Evolutionary conservation across 2,329 filamentous ascomycete genomes (phyloP), one percentile per base, ranked within the genome.

Genomic region (Xylariaceae sp.): DNA sequence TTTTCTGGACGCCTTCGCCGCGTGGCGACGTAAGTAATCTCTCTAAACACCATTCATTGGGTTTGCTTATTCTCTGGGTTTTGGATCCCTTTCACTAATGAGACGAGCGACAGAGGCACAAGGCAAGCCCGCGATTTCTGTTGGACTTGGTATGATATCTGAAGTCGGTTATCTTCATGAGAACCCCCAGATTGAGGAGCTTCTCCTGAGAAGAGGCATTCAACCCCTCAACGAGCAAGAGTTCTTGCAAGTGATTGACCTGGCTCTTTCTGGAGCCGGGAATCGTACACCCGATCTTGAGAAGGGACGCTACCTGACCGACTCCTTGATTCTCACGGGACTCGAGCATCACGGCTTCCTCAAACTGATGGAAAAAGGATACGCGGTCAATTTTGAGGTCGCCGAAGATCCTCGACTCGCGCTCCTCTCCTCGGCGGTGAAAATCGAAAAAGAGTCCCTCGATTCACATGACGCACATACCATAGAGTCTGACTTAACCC

Each of bases 81-180:
- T n/a, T n/a, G n/a, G n/a, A n/a, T n/a, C n/a, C n/a, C n/a, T n/a
- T n/a, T n/a, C n/a, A n/a, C n/a, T n/a, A n/a, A n/a, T n/a, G n/a
- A n/a, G n/a, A n/a, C n/a, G n/a, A n/a, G n/a, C n/a, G n/a, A n/a
- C n/a, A n/a, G n/a, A n/a, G 3, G 18, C 16, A 4, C 49, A 50
- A 1, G 61, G 60, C 1, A 45, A 57, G 1, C 44, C 57, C 0
- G 50, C 38, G 9, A 39, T 45, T 1, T 52, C 57, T 1, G 4
- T 62, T 0, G 55, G 52, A 1, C 35, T 60, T 1, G 51, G 55
- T 0, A 55, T 66, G 53, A 59, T 71, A 18, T 54, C 56, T 1
- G 65, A 63, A 11, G 53, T 60, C 11, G 60, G 60, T 1, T 60
- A 59, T 28, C 44, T 64, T 1, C 55, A 56, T 12, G 59, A 63